These are phyloP conservation scores for Clavispora fructus DNA, from an alignment of 805 yeast species.

Conservation along the genomic window DNA sequence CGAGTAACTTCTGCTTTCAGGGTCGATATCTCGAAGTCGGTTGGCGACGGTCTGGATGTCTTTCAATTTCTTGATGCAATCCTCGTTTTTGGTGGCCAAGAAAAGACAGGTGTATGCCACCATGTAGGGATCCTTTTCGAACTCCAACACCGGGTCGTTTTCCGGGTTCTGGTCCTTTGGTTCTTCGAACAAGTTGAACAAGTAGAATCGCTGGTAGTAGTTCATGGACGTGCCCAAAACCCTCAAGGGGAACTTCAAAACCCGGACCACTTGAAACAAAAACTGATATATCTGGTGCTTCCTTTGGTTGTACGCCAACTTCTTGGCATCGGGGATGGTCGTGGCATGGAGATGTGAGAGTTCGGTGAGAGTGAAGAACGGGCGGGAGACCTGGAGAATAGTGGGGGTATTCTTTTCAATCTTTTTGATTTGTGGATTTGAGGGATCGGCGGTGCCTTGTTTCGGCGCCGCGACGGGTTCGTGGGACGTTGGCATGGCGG, in stretches of 20 bases:
- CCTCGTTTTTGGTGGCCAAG: conserved; percentile 74
- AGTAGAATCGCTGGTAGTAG: conserved; percentile 64
- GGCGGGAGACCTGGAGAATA: conserved; percentile 47
- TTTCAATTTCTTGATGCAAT: conserved; percentile 69
- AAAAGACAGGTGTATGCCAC: conserved; percentile 67
- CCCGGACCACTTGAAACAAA: conserved; percentile 46
- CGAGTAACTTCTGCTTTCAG: conserved; percentile 25
- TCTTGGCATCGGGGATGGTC: conserved; percentile 47
- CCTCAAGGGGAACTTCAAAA: conserved; percentile 61
- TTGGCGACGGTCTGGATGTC: conserved; percentile 54
- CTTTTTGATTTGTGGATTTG: neutral
- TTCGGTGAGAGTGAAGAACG: conserved; percentile 53
- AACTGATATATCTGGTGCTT: conserved; percentile 51
- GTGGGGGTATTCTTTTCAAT: conserved; percentile 10
- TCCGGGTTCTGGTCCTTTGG: conserved; percentile 18
- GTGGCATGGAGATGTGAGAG: conserved; percentile 45
- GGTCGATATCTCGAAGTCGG: conserved; percentile 31
- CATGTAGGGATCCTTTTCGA: conserved; percentile 45
- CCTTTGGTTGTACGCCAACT: conserved; percentile 42
- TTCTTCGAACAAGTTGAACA: conserved; percentile 56
- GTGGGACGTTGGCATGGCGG: neutral
- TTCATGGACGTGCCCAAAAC: conserved; percentile 68
- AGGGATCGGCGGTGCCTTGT: neutral
- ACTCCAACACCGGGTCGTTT: conserved; percentile 15
- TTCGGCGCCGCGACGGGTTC: neutral